Percentiles rank a stretch among this genome's conserved stretches.
Evolutionary conservation across 306 rosid genomes (phyloP).

Genomic region (Fragaria ananassa): DNA sequence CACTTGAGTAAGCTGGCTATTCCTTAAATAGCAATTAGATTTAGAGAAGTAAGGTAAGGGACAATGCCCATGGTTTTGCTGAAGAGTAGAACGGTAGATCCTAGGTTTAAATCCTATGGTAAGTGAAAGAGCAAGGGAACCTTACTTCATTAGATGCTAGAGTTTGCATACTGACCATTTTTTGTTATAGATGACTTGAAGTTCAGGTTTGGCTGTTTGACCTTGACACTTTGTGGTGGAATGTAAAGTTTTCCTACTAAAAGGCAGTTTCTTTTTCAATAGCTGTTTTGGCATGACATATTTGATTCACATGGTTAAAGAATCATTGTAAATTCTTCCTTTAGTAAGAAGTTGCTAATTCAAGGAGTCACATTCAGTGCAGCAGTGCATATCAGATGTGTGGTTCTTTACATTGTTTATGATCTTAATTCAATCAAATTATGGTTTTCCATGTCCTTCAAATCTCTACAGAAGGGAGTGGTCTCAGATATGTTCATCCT

Average conservation of each 20-base stretch:
- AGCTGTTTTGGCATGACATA: not conserved
- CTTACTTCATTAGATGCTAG: not conserved
- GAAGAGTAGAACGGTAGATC: not conserved
- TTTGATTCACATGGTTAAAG: not conserved
- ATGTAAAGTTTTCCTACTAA: not conserved
- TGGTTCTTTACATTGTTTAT: not conserved
- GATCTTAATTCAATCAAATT: not conserved
- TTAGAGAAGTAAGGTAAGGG: not conserved
- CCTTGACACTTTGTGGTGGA: not conserved
- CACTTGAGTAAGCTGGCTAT: constrained; percentile 4
- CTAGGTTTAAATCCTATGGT: not conserved
- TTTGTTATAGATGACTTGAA: not conserved
- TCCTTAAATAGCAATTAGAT: not conserved
- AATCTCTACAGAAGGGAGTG: constrained; percentile 14
- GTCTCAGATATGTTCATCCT: constrained; percentile 25
- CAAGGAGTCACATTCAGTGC: not conserved
- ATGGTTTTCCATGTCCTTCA: constrained; percentile 13
- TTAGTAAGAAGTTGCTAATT: not conserved
- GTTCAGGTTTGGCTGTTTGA: not conserved
- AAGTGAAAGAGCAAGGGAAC: not conserved
- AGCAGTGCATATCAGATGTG: not conserved
- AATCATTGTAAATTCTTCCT: not conserved
- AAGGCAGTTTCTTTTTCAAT: not conserved
- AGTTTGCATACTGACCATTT: not conserved
- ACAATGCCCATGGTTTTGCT: not conserved